phyloP scores from a whole-genome alignment of 257 asterid genomes.

The Solanum gandarillasii region DNA sequence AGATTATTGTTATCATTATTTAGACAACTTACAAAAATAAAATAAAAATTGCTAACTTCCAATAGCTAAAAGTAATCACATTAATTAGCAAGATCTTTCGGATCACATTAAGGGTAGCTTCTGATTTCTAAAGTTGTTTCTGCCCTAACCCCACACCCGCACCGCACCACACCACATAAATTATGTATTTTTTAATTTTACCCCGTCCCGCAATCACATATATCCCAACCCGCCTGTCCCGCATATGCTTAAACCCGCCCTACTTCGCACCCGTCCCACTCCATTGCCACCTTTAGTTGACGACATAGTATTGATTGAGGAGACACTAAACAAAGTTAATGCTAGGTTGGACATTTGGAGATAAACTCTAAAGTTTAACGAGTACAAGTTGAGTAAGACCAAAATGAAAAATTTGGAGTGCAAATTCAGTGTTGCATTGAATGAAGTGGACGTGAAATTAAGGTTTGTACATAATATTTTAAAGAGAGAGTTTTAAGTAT shows the following conservation, averaged over 20 bases:
- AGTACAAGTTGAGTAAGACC: too few relatives aligned
- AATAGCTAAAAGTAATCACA: neutral
- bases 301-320: too few relatives aligned
- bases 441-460: too few relatives aligned
- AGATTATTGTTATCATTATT: neutral
- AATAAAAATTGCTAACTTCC: neutral
- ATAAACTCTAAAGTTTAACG: too few relatives aligned
- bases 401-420: too few relatives aligned
- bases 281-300: neutral
- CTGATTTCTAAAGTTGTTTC: neutral
- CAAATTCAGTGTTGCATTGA: too few relatives aligned
- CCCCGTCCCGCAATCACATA: neutral
- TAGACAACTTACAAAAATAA: neutral
- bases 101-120: neutral
- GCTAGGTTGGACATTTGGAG: too few relatives aligned
- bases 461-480: too few relatives aligned
- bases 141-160: neutral
- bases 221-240: neutral
- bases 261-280: neutral
- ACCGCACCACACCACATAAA: neutral
- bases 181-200: too few relatives aligned
- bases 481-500: too few relatives aligned
- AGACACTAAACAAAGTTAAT: too few relatives aligned
- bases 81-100: neutral
- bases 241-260: neutral